Conservation (phyloP, 139 green algal genomes). For the Chlamydomonas sphaeroides region DNA sequence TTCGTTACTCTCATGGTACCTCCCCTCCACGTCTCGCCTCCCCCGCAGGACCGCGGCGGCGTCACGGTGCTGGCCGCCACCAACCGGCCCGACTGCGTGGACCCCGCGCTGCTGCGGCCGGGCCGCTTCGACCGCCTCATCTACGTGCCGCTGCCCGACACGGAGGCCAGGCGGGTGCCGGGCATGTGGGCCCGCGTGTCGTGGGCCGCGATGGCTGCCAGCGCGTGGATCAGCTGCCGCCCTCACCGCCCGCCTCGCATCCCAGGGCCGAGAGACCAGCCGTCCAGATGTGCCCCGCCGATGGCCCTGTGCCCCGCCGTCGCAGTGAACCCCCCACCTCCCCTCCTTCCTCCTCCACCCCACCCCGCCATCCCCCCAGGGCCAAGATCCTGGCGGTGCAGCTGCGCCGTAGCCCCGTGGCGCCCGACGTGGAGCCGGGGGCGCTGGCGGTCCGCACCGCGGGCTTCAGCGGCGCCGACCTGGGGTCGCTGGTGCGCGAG, state of each 20-base stretch:
- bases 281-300: too few species aligned
- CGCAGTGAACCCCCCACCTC: too few species aligned
- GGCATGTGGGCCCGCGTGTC: neutral
- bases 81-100: conserved; percentile 90
- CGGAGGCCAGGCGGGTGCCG: conserved; percentile 57
- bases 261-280: too few species aligned
- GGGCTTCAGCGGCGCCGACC: conserved; percentile 75
- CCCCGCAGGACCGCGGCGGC: conserved; percentile 52
- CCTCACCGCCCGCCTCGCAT: too few species aligned
- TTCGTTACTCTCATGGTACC: too few species aligned
- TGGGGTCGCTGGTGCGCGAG: conserved; percentile 68
- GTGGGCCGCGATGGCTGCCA: too few species aligned
- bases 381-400: conserved; percentile 75
- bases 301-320: too few species aligned
- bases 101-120: conserved; percentile 86
- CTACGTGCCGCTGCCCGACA: conserved; percentile 77
- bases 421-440: conserved; percentile 66
- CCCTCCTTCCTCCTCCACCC: conserved; percentile 62
- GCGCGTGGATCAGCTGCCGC: too few species aligned
- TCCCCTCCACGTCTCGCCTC: neutral
- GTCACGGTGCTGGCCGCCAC: conserved; percentile 90
- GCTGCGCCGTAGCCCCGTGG: conserved; percentile 69
- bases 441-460: conserved; percentile 51
- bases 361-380: conserved; percentile 63
- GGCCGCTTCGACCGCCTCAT: conserved; percentile 95